Evolutionary conservation across 2,329 filamentous ascomycete species (phyloP).

Genomic region (Monosporascus ibericus): DNA sequence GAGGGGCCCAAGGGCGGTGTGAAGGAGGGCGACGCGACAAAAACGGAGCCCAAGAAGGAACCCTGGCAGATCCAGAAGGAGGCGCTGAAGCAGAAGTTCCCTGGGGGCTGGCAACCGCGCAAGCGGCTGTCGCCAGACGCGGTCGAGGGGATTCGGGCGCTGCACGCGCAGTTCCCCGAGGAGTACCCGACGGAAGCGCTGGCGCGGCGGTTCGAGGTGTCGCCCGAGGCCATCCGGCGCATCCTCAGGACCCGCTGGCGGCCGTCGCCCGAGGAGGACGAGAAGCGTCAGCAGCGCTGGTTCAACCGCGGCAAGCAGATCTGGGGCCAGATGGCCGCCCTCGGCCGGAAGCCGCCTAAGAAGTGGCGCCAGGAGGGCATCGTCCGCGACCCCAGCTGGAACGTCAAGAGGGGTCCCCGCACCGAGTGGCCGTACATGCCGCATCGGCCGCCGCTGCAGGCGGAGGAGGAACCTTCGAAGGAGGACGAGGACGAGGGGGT

Average conservation of each 20-base stretch:
- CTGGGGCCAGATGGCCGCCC: constrained; percentile 53
- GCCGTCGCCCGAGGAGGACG: constrained; percentile 51
- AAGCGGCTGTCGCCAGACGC: constrained; percentile 91
- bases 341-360: constrained; percentile 55
- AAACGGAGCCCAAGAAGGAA: constrained; percentile 30
- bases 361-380: constrained; percentile 54
- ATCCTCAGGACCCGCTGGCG: constrained; percentile 78
- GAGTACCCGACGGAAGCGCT: constrained; percentile 70
- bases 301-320: constrained; percentile 53
- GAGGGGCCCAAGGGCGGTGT: constrained; percentile 1
- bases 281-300: constrained; percentile 55
- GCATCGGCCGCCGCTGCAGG: background rate
- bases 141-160: constrained; percentile 77
- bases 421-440: constrained; percentile 23
- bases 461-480: constrained; percentile 13
- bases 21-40: constrained; percentile 2
- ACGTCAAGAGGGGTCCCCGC: constrained; percentile 24
- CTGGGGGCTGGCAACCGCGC: constrained; percentile 71
- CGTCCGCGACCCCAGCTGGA: constrained; percentile 36
- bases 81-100: constrained; percentile 71
- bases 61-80: constrained; percentile 72
- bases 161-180: constrained; percentile 72
- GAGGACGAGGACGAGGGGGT: constrained; percentile 21
- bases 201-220: constrained; percentile 76
- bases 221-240: constrained; percentile 77